These are phyloP conservation scores for Penicillium expansum DNA, from an alignment of 2,329 filamentous ascomycete genomes.

Conservation along the genomic window DNA sequence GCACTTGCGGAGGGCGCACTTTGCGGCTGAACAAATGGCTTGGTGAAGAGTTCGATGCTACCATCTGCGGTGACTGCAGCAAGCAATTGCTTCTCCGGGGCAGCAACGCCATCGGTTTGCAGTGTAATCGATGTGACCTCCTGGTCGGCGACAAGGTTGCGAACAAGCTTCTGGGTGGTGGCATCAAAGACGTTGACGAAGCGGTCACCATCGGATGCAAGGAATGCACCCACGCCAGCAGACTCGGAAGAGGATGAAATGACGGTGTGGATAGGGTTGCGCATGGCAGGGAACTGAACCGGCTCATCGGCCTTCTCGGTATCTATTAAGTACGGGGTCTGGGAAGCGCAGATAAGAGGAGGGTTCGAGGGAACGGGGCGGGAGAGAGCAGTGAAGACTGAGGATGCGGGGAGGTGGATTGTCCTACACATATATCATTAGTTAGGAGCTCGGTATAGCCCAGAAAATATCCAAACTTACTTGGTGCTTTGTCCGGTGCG, in stretches of 20 bases:
- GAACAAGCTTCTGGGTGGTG: conserved; percentile 42
- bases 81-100: conserved; percentile 42
- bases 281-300: conserved; percentile 49
- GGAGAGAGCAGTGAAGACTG: conserved; percentile 40
- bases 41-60: conserved; percentile 50
- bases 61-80: conserved; percentile 50
- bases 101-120: conserved; percentile 24
- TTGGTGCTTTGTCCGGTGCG: conserved; percentile 42
- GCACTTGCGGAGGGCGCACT: conserved; percentile 36
- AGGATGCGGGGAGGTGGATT: conserved; percentile 44
- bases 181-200: conserved; percentile 52
- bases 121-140: conserved; percentile 44
- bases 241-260: conserved; percentile 42
- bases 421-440: conserved; percentile 32
- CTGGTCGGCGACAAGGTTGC: conserved; percentile 50
- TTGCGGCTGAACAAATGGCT: conserved; percentile 43
- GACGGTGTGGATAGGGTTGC: conserved; percentile 49
- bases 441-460: conserved; percentile 9
- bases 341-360: conserved; percentile 51
- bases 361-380: conserved; percentile 42
- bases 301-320: conserved; percentile 40
- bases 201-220: conserved; percentile 50
- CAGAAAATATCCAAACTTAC: conserved; percentile 31
- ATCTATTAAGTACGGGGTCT: conserved; percentile 48
- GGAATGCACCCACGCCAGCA: conserved; percentile 40